These are phyloP conservation scores for Phlyctochytrium planicorne DNA, from an alignment of 192 early-diverging fungal genomes.

Conservation along the genomic window DNA sequence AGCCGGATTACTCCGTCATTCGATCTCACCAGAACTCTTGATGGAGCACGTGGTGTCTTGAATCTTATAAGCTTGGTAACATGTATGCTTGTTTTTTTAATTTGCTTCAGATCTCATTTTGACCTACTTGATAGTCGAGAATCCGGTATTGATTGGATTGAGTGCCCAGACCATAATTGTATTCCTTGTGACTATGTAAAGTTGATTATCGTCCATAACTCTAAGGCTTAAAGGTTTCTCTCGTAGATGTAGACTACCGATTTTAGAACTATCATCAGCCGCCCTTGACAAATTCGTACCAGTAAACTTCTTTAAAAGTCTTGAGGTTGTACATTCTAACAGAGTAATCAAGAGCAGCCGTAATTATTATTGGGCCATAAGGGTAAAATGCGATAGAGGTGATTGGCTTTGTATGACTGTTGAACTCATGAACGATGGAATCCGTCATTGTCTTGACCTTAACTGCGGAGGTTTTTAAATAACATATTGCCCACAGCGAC, in stretches of 20 bases:
- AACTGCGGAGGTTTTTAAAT: slow-evolving; percentile 25
- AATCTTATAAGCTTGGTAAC: slow-evolving; percentile 19
- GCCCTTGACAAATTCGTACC: slow-evolving; percentile 27
- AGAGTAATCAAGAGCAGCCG: slow-evolving; percentile 41
- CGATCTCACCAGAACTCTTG: slow-evolving; percentile 38
- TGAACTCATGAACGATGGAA: slow-evolving; percentile 49
- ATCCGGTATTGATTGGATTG: slow-evolving; percentile 52
- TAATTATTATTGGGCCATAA: slow-evolving; percentile 38
- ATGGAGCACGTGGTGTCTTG: slow-evolving; percentile 19
- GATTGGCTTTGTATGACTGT: slow-evolving; percentile 42
- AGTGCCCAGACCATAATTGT: slow-evolving; percentile 41
- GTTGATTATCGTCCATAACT: slow-evolving; percentile 39
- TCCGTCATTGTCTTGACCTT: slow-evolving; percentile 41
- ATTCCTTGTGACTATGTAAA: slow-evolving; percentile 38
- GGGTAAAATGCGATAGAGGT: slow-evolving; percentile 41
- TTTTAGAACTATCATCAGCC: slow-evolving; percentile 2
- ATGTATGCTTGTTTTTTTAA: slow-evolving; percentile 26
- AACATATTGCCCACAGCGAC: not conserved
- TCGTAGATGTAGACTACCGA: slow-evolving; percentile 38
- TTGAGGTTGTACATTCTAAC: slow-evolving; percentile 49
- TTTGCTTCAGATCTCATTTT: not conserved
- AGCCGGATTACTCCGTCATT: slow-evolving; percentile 52
- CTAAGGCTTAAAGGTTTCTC: slow-evolving; percentile 40
- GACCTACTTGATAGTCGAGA: slow-evolving; percentile 42
- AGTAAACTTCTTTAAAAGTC: slow-evolving; percentile 49